Conservation (phyloP, 228 moss, liverwort and hornwort genomes). For the Sphagnum fallax region DNA sequence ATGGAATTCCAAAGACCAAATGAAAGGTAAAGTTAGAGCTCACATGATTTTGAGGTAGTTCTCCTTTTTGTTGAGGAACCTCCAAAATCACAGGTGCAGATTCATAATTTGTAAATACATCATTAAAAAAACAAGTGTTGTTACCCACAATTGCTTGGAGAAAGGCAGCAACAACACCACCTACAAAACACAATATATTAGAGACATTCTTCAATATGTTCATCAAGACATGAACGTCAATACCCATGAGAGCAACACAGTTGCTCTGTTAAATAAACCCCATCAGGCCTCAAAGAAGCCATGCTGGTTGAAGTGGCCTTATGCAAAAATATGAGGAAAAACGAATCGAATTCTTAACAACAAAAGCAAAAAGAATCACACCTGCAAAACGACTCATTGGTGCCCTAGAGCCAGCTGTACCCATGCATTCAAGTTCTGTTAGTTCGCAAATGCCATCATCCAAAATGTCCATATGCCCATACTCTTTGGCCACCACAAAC, state of each 20-base stretch:
- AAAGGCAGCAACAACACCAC: not conserved
- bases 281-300: too few relatives aligned
- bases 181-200: too few relatives aligned
- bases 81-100: slow-evolving; percentile 54
- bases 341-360: not conserved
- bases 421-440: slow-evolving; percentile 28
- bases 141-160: slow-evolving; percentile 38
- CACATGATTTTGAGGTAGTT: slow-evolving; percentile 4
- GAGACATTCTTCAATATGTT: too few relatives aligned
- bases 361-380: slow-evolving; percentile 66
- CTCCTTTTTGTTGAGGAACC: slow-evolving; percentile 49
- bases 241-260: too few relatives aligned
- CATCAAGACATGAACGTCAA: too few relatives aligned
- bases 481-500: slow-evolving; percentile 58
- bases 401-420: slow-evolving; percentile 45
- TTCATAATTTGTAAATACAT: slow-evolving; percentile 27
- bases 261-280: too few relatives aligned
- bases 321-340: too few relatives aligned
- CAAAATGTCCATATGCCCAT: slow-evolving; percentile 81
- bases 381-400: slow-evolving; percentile 69
- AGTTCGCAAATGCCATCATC: slow-evolving; percentile 32
- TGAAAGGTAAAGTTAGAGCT: not conserved
- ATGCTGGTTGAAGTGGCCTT: too few relatives aligned
- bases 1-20: too few relatives aligned
- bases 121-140: slow-evolving; percentile 18